Evolutionary conservation across 2,329 filamentous ascomycete genomes (phyloP), one percentile per base, ranked within the genome.

Genomic region (Seiridium cupressi): DNA sequence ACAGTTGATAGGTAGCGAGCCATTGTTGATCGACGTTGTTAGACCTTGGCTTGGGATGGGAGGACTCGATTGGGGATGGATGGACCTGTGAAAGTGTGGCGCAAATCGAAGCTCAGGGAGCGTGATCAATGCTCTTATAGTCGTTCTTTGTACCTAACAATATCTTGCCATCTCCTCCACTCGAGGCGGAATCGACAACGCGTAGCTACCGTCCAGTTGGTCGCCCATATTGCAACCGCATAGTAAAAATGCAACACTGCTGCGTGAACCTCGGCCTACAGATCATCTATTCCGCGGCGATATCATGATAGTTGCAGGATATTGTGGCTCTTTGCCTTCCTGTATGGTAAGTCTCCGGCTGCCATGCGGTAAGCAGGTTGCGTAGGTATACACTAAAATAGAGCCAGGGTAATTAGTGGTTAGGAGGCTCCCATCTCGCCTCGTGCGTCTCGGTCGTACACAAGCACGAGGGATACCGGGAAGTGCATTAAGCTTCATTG

Each of bases 291-390:
- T 26, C 18, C 18, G 18, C 18, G 18, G 18, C 18, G 18, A 26
- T 26, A 26, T 26, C 18, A 26, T 26, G 18, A 26, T 26, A 26
- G 18, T 26, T 26, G 18, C 18, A 26, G 18, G 42, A 31, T 34
- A 31, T n/a, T 35, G 38, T 8, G n/a, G 42, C n/a, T 57, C n/a
- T 11, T 35, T 48, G 54, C 54, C 54, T 57, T 57, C 54, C 54
- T 57, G 44, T 57, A 57, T 57, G 47, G 54, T 57, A 13, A 11
- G n/a, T 35, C 54, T 57, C 54, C 54, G 54, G 54, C 44, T 36
- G 42, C n/a, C 31, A 44, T 35, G 26, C 35, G 46, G 38, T 42
- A 8, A 13, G 13, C 7, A 42, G 7, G 13, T 26, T 38, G 40
- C 32, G n/a, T 10, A n/a, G 13, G 34, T n/a, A 47, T 11, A 46